phyloP scores from a whole-genome alignment of 164 flowering plant genomes.

The Tetracentron sinense region DNA sequence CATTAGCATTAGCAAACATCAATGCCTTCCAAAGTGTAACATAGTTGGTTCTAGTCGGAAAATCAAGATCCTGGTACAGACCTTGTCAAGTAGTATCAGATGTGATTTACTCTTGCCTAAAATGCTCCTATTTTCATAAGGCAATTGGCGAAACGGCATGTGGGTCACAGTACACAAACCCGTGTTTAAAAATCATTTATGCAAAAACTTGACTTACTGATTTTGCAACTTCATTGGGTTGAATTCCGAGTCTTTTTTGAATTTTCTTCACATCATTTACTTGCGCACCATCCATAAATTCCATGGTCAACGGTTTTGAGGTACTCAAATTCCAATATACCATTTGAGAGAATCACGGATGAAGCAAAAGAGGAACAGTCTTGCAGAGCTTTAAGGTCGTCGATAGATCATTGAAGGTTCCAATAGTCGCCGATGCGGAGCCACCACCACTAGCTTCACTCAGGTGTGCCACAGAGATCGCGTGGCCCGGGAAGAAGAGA shows the following conservation, averaged over 20 bases:
- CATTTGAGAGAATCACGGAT: no score
- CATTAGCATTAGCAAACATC: slow-evolving; percentile 78
- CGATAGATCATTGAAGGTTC: no score
- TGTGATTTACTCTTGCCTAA: slow-evolving; percentile 88
- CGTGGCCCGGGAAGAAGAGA: no score
- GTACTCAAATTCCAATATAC: slow-evolving; percentile 85
- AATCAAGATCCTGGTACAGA: slow-evolving; percentile 83
- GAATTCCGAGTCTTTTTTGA: slow-evolving; percentile 61
- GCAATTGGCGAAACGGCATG: slow-evolving; percentile 88
- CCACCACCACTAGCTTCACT: no score
- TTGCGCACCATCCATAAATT: slow-evolving; percentile 83
- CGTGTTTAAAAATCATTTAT: slow-evolving; percentile 96
- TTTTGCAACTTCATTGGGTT: slow-evolving; percentile 70
- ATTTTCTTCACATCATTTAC: slow-evolving; percentile 69
- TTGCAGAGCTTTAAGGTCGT: no score
- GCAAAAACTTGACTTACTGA: slow-evolving; percentile 87
- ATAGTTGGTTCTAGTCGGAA: slow-evolving; percentile 64
- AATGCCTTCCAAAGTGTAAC: slow-evolving; percentile 94
- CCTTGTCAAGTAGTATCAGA: slow-evolving; percentile 85
- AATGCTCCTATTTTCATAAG: slow-evolving; percentile 41
- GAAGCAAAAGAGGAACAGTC: no score
- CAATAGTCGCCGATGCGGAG: no score
- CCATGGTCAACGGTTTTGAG: slow-evolving; percentile 85
- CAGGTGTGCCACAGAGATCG: no score
- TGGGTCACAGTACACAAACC: slow-evolving; percentile 99